phyloP scores from a whole-genome alignment of 1,284 basidiomycete species.

The Mycena citricolor region DNA sequence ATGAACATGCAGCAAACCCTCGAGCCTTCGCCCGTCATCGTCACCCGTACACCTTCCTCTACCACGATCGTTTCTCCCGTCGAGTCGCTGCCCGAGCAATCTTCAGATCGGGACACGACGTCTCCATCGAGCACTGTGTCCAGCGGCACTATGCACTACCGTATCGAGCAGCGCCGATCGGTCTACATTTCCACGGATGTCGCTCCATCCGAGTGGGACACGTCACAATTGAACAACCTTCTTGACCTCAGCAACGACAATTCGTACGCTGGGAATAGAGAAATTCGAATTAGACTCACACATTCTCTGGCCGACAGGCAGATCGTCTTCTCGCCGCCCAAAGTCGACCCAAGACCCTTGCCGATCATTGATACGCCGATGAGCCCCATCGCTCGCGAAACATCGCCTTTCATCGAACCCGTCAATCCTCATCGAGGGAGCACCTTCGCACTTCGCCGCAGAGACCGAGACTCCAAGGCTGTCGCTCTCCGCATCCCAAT shows the following conservation, averaged over 20 bases:
- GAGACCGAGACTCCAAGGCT: conserved; percentile 15
- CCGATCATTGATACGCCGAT: too few relatives aligned
- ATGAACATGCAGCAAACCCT: too few relatives aligned
- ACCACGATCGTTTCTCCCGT: conserved; percentile 23
- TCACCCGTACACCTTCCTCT: conserved; percentile 20
- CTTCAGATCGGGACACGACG: too few relatives aligned
- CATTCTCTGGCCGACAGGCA: conserved; percentile 21
- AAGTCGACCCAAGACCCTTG: too few relatives aligned
- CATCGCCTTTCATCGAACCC: conserved; percentile 8
- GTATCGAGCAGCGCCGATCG: conserved; percentile 46
- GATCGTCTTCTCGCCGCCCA: conserved; percentile 18
- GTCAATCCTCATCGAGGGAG: too few relatives aligned
- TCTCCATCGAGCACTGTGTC: conserved; percentile 32
- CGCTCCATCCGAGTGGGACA: conserved; percentile 40
- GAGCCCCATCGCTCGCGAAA: too few relatives aligned
- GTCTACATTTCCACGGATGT: conserved; percentile 46
- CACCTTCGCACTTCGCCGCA: conserved; percentile 17
- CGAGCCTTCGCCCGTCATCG: conserved; percentile 18
- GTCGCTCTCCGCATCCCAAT: conserved; percentile 4
- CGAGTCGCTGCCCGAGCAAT: conserved; percentile 16
- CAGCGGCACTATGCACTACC: conserved; percentile 37
- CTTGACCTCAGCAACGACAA: conserved; percentile 35
- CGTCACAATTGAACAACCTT: conserved; percentile 37
- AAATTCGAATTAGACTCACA: conserved; percentile 19
- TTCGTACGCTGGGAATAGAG: conserved; percentile 16